phyloP scores from a whole-genome alignment of 1,139 yeast genomes.

The Blastobotrys proliferans region DNA sequence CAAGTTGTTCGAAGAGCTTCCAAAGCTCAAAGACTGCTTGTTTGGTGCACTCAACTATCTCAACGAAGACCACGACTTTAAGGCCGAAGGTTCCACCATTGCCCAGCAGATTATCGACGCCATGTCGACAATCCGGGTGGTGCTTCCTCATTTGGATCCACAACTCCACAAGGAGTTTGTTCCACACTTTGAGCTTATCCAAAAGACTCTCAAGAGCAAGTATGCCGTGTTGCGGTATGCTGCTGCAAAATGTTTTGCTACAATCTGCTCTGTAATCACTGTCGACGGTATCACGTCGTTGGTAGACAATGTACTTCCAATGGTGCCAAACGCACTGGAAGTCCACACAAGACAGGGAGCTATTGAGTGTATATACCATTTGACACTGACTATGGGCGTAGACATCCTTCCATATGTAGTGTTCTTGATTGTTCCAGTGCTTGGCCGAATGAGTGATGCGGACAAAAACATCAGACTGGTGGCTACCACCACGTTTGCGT shows the following conservation, averaged over 20 bases:
- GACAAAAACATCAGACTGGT: constrained; percentile 83
- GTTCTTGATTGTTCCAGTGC: constrained; percentile 88
- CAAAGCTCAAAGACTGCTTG: constrained; percentile 65
- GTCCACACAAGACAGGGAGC: constrained; percentile 87
- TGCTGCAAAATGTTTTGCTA: constrained; percentile 85
- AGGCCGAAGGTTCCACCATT: constrained; percentile 43
- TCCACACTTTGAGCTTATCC: constrained; percentile 45
- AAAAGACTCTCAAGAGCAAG: constrained; percentile 62
- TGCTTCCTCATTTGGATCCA: constrained; percentile 59
- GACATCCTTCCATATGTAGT: constrained; percentile 91
- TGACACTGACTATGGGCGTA: constrained; percentile 81
- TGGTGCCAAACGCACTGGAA: constrained; percentile 75
- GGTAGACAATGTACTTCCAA: constrained; percentile 74
- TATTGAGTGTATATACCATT: constrained; percentile 83
- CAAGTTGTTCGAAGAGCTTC: constrained; percentile 55
- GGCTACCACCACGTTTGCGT: constrained; percentile 95
- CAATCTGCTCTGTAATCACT: constrained; percentile 71
- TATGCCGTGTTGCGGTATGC: constrained; percentile 84
- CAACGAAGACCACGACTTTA: constrained; percentile 35
- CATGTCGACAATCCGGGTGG: constrained; percentile 72
- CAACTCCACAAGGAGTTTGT: constrained; percentile 50
- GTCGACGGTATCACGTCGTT: constrained; percentile 71
- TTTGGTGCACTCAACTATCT: constrained; percentile 56
- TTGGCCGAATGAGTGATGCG: constrained; percentile 97
- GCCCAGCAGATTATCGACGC: constrained; percentile 90